Conservation (phyloP, 306 rosid genomes). For the Dicorynia guianensis region DNA sequence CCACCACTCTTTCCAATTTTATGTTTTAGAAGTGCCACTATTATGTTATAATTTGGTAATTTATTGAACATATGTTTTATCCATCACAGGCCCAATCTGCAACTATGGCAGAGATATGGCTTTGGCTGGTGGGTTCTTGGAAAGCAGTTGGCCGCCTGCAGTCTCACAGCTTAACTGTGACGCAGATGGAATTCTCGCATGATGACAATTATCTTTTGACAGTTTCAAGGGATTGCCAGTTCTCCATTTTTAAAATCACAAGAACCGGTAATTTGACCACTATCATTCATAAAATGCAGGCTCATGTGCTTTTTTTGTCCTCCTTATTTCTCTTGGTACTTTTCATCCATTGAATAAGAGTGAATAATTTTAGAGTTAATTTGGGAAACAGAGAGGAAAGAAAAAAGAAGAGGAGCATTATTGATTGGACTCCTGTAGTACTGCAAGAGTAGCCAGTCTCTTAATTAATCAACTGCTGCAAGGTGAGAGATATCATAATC, state of each 20-base stretch:
- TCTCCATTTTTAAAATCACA: conserved; percentile 71
- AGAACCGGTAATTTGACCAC: conserved; percentile 62
- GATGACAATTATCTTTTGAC: conserved; percentile 80
- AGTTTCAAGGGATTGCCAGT: conserved; percentile 97
- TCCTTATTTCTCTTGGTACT: conserved; percentile 4
- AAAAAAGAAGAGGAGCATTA: neutral
- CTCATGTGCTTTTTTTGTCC: conserved; percentile 11
- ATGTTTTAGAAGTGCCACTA: conserved; percentile 24
- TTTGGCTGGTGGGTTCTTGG: conserved; percentile 96
- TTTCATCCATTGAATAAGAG: neutral
- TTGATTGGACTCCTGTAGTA: neutral
- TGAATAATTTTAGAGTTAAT: neutral
- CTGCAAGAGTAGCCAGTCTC: conserved; percentile 12
- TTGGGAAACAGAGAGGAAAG: neutral
- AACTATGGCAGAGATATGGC: conserved; percentile 89
- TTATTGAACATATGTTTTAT: neutral
- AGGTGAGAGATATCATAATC: conserved; percentile 21
- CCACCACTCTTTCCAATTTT: neutral
- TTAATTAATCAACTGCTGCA: conserved; percentile 1
- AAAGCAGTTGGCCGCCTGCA: conserved; percentile 82
- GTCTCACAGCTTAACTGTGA: conserved; percentile 90
- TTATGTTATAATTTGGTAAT: conserved; percentile 16
- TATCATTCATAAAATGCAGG: neutral
- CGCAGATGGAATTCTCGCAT: conserved; percentile 87
- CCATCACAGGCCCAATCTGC: conserved; percentile 83